These are phyloP conservation scores for Calonectria hongkongensis DNA, from an alignment of 2,329 filamentous ascomycete species.

Conservation along the genomic window DNA sequence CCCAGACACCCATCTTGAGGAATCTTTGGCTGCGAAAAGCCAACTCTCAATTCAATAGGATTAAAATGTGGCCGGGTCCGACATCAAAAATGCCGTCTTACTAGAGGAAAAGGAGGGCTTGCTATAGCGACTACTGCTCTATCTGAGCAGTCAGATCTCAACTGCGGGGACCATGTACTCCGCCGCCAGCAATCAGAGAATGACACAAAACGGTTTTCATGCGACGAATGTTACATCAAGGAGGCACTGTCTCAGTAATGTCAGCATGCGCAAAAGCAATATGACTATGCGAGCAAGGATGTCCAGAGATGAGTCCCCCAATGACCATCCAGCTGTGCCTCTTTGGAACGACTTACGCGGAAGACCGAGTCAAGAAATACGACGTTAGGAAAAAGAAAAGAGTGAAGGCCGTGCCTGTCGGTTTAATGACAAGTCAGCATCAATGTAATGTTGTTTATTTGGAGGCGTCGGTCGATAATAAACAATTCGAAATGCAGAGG, in stretches of 20 bases:
- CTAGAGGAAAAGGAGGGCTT: slow-evolving; percentile 1
- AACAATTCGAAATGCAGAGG: neutral
- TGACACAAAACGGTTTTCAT: slow-evolving; percentile 34
- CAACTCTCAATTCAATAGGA: slow-evolving; percentile 16
- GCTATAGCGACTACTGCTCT: neutral
- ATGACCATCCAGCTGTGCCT: neutral
- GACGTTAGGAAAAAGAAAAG: slow-evolving; percentile 2
- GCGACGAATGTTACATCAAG: slow-evolving; percentile 35
- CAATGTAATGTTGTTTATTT: neutral
- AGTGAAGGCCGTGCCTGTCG: slow-evolving; percentile 14
- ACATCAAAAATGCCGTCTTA: slow-evolving; percentile 30
- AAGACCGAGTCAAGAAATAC: slow-evolving; percentile 3
- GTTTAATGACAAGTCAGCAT: slow-evolving; percentile 24
- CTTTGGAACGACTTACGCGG: slow-evolving; percentile 24
- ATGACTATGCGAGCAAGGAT: slow-evolving; percentile 17
- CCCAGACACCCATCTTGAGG: slow-evolving; percentile 73
- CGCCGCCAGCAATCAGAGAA: slow-evolving; percentile 33
- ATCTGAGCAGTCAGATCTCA: slow-evolving; percentile 20
- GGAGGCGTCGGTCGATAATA: slow-evolving; percentile 3
- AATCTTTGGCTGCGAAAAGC: neutral
- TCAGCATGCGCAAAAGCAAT: slow-evolving; percentile 41
- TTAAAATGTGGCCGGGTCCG: neutral
- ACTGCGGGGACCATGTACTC: slow-evolving; percentile 46
- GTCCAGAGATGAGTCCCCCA: slow-evolving; percentile 1
- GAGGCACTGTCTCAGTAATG: slow-evolving; percentile 31